Base-by-base conservation (phyloP, 768 basidiomycete genomes). In the Suillus fuscotomentosus region DNA sequence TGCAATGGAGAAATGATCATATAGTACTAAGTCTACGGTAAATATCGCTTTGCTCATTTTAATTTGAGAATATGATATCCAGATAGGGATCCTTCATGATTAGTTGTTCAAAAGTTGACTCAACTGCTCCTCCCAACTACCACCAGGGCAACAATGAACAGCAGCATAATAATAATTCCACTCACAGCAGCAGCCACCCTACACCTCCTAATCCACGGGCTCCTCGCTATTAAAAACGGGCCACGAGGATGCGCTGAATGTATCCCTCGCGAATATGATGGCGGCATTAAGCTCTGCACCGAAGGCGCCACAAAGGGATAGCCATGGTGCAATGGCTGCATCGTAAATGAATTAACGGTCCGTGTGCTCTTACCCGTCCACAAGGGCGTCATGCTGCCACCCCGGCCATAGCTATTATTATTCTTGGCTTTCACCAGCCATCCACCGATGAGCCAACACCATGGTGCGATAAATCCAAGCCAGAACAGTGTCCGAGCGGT, bases 381-480 rank as follows among this genome's bases (percentile, higher is more conserved):
- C 38, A 74, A 66, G 3, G 75, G 75, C 31, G 70, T 64, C 45
- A 70, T 55, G 56, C 65, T 69, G 76, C 82, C 72, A 78, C 83
- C 63, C 76, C 76, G 42, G 77, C 79, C 80, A 78, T 82, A 66
- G 72, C 54, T 59, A 59, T 72, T 65, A 72, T 65, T 64, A 64
- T 70, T 61, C 69, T 71, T 3, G 66, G 79, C 71, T 9, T 83
- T 83, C 62, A 86, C 77, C 63, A 89, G 83, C 90, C 90, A 92
- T 5, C 90, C 90, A 0, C 90, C 90, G 15, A 91, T 80, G 53
- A 92, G 81, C 90, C 90, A 92, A 60, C 90, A 82, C 74, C 88
- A 84, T 0, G 90, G 90, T 54, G 83, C 87, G 55, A 90, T 63
- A 69, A 92, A 92, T 3, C 90, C 90, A 0, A 88, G 63, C 87